Evolutionary conservation across 2,329 filamentous ascomycete genomes (phyloP).

Genomic region (Exophiala oligosperma): DNA sequence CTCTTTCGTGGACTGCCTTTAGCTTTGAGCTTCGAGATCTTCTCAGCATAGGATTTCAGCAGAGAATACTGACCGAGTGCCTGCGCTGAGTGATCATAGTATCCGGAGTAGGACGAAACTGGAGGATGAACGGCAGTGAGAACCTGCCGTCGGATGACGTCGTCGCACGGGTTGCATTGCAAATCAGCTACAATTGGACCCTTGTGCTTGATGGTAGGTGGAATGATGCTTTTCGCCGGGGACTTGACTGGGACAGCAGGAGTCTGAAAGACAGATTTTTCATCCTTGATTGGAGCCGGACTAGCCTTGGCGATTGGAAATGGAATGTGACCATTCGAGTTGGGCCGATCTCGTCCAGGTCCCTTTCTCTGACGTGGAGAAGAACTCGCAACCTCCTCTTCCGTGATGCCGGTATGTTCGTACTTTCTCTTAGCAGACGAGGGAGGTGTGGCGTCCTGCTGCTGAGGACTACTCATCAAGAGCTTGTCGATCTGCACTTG

Average conservation of each 20-base stretch:
- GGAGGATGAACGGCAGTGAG: slow-evolving; percentile 72
- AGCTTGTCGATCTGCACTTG: slow-evolving; percentile 46
- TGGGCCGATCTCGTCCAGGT: background rate
- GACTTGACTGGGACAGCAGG: slow-evolving; percentile 24
- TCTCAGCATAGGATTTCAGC: slow-evolving; percentile 79
- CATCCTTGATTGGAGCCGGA: slow-evolving; percentile 1
- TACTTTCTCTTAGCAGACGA: slow-evolving; percentile 21
- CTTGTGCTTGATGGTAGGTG: slow-evolving; percentile 39
- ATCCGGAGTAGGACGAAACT: slow-evolving; percentile 73
- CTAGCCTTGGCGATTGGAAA: background rate
- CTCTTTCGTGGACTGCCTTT: slow-evolving; percentile 45
- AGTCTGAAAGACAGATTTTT: slow-evolving; percentile 22
- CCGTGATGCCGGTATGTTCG: slow-evolving; percentile 6
- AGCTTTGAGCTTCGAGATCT: slow-evolving; percentile 48
- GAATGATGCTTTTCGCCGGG: slow-evolving; percentile 27
- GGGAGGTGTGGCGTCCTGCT: slow-evolving; percentile 50
- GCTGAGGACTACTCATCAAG: slow-evolving; percentile 65
- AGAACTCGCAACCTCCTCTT: slow-evolving; percentile 13
- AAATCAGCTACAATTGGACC: slow-evolving; percentile 74
- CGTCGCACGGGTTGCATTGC: slow-evolving; percentile 88
- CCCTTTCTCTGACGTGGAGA: slow-evolving; percentile 15
- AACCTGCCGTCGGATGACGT: slow-evolving; percentile 71
- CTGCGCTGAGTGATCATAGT: slow-evolving; percentile 68
- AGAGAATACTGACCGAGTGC: slow-evolving; percentile 68
- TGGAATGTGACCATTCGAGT: background rate